A percentile compares a stretch with the other conserved stretches of the same genome.
Evolutionary conservation across 306 rosid species (phyloP).

Genomic region (Lablab purpureus): DNA sequence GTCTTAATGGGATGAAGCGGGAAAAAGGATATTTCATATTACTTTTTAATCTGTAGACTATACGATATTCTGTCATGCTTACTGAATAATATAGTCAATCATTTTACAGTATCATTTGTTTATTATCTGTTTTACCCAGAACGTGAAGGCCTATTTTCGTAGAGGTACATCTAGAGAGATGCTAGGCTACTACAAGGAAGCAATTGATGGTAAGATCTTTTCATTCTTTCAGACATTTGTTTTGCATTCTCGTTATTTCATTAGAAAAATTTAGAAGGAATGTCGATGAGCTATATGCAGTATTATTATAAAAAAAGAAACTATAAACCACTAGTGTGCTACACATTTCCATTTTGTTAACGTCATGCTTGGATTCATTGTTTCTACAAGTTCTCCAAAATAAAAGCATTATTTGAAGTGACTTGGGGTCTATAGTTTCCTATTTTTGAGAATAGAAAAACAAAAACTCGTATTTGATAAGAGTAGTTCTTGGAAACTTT

Average conservation of each 20-base stretch:
- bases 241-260: slow-evolving; percentile 29
- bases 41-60: neutral
- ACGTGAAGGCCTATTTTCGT: slow-evolving; percentile 89
- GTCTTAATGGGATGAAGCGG: slow-evolving; percentile 16
- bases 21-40: slow-evolving; percentile 6
- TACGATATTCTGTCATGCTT: neutral
- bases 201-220: slow-evolving; percentile 77
- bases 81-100: slow-evolving; percentile 19
- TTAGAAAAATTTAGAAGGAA: slow-evolving; percentile 3
- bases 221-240: slow-evolving; percentile 29
- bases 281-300: neutral
- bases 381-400: neutral
- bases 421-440: neutral
- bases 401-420: neutral
- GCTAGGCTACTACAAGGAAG: slow-evolving; percentile 92
- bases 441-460: neutral
- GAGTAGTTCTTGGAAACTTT: neutral
- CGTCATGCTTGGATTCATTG: neutral
- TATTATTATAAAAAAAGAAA: neutral
- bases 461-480: neutral
- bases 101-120: slow-evolving; percentile 21
- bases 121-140: slow-evolving; percentile 59
- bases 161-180: slow-evolving; percentile 96
- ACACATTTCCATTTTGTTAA: neutral
- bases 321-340: neutral